phyloP scores from a whole-genome alignment of 305 asterid species.

The Fraxinus sp. region DNA sequence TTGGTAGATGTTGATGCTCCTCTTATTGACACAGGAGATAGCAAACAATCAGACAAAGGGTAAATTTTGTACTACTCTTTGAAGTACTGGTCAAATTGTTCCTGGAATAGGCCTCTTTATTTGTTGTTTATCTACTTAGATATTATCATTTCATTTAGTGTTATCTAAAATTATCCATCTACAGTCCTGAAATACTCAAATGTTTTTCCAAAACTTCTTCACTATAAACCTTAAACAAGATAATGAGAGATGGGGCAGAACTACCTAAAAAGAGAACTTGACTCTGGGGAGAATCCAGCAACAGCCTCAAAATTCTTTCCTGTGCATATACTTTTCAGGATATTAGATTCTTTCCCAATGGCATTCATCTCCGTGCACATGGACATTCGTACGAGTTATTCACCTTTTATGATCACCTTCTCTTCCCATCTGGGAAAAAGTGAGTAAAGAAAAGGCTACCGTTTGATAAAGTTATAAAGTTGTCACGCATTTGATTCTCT shows the following conservation, averaged over 20 bases:
- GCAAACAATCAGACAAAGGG: conserved; percentile 52
- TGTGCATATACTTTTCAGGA: not conserved
- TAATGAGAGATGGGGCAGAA: not conserved
- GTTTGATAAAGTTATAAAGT: not conserved
- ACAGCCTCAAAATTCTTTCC: not conserved
- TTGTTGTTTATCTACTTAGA: conserved; percentile 5
- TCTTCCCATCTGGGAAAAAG: not conserved
- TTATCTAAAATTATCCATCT: not conserved
- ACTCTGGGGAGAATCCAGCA: conserved; percentile 3
- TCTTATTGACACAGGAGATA: conserved; percentile 78
- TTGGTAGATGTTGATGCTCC: conserved; percentile 69
- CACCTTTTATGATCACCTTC: not conserved
- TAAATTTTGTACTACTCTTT: conserved; percentile 33
- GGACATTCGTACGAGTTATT: not conserved
- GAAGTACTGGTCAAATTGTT: conserved; percentile 5
- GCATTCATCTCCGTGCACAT: conserved; percentile 2
- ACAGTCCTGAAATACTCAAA: conserved; percentile 8
- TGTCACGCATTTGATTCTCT: not conserved
- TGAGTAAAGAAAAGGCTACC: not conserved
- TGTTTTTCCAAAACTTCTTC: conserved; percentile 10
- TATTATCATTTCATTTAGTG: conserved; percentile 3
- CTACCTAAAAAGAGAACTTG: not conserved
- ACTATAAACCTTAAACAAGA: conserved; percentile 1
- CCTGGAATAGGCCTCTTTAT: conserved; percentile 19
- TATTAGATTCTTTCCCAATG: conserved; percentile 9